Conservation (phyloP, 768 basidiomycete genomes). For the Auricularia heimuer region DNA sequence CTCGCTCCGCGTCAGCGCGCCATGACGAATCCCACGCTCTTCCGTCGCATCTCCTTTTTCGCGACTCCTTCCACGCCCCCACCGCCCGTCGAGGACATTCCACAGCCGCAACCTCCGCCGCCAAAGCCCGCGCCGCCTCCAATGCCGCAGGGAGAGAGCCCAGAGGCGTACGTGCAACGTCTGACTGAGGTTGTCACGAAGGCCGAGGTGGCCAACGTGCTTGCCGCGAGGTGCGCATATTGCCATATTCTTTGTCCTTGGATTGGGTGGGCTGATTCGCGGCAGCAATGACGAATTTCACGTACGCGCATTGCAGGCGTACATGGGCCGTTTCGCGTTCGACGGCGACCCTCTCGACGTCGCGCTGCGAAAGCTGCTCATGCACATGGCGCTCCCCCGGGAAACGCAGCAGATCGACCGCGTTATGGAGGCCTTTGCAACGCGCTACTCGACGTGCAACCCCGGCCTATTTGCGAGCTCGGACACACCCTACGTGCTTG, state of each 20-base stretch:
- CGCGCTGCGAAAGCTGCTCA: slow-evolving; percentile 77
- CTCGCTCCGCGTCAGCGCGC: neutral
- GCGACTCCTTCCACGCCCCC: neutral
- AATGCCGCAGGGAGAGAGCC: slow-evolving; percentile 54
- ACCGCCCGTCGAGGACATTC: neutral
- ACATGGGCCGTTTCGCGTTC: slow-evolving; percentile 74
- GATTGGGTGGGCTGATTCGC: slow-evolving; percentile 1
- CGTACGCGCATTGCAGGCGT: slow-evolving; percentile 53
- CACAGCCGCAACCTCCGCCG: neutral
- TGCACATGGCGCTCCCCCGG: slow-evolving; percentile 83
- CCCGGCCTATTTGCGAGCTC: slow-evolving; percentile 62
- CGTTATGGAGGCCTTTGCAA: slow-evolving; percentile 91
- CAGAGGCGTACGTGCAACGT: slow-evolving; percentile 58
- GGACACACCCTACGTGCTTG: slow-evolving; percentile 94
- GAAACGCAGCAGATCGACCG: slow-evolving; percentile 99
- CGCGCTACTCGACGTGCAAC: slow-evolving; percentile 75
- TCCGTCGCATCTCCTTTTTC: neutral
- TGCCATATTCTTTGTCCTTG: neutral
- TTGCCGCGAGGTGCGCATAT: slow-evolving; percentile 64
- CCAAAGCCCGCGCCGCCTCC: slow-evolving; percentile 24
- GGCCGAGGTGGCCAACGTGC: slow-evolving; percentile 66
- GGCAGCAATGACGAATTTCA: slow-evolving; percentile 65
- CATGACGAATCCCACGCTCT: neutral
- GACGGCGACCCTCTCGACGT: slow-evolving; percentile 76
- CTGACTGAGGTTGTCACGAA: slow-evolving; percentile 57